phyloP scores from a whole-genome alignment of 257 asterid species.

The Solanum neorickii region DNA sequence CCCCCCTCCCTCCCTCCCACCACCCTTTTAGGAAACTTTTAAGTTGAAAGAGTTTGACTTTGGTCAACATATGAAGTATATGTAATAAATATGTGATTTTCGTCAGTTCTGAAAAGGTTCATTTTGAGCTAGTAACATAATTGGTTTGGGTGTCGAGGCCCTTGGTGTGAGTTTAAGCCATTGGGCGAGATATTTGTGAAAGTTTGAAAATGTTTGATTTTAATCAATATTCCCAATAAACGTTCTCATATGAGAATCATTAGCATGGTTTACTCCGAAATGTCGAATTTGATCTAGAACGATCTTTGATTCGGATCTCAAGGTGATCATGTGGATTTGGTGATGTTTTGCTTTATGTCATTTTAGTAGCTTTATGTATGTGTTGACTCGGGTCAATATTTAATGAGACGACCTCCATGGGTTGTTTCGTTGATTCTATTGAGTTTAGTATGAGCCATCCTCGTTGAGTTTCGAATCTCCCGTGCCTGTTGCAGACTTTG shows the following conservation, averaged over 20 bases:
- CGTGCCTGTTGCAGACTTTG: background rate
- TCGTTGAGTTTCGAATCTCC: background rate
- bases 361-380: background rate
- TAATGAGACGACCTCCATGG: background rate
- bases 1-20: too few species aligned
- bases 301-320: background rate
- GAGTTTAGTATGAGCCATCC: background rate
- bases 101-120: background rate
- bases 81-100: background rate
- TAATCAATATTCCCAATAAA: background rate
- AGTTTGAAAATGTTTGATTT: background rate
- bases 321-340: background rate
- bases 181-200: background rate
- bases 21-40: background rate
- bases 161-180: background rate
- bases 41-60: background rate
- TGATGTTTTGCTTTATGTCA: background rate
- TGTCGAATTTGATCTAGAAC: background rate
- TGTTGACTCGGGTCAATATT: background rate
- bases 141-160: background rate
- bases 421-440: background rate
- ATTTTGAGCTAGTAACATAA: background rate
- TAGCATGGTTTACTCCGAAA: background rate
- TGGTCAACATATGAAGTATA: background rate
- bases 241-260: background rate